These are phyloP conservation scores for Cercospora zeina DNA, from an alignment of 2,329 filamentous ascomycete genomes.

Conservation along the genomic window DNA sequence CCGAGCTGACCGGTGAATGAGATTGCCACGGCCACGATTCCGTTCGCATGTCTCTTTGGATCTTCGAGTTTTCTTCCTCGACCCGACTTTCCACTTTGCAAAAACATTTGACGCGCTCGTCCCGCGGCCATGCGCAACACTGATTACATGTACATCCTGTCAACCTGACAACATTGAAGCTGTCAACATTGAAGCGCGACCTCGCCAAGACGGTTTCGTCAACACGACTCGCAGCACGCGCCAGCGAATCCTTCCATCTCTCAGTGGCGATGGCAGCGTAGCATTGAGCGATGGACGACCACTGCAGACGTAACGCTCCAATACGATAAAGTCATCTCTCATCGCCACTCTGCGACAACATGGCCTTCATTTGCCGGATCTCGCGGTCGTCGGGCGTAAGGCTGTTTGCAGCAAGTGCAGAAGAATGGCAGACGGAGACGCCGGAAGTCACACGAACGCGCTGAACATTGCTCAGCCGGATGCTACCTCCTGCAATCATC, in stretches of 20 bases:
- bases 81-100: not conserved
- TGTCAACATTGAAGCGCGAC: not conserved
- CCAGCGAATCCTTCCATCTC: not conserved
- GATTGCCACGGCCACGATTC: not conserved
- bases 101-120: not conserved
- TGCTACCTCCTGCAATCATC: conserved; percentile 55
- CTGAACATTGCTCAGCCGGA: conserved; percentile 49
- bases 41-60: not conserved
- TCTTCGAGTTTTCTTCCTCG: not conserved
- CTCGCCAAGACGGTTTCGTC: conserved; percentile 1
- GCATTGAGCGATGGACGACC: not conserved
- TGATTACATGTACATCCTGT: not conserved
- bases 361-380: conserved; percentile 24
- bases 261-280: conserved; percentile 11
- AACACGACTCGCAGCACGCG: not conserved
- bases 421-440: conserved; percentile 31
- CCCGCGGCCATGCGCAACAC: too few species aligned
- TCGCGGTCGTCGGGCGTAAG: conserved; percentile 15
- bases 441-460: conserved; percentile 32
- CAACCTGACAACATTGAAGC: too few species aligned
- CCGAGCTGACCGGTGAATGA: not conserved
- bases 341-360: not conserved
- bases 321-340: conserved; percentile 5
- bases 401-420: conserved; percentile 23
- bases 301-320: not conserved